These are phyloP conservation scores for Dichotomocladium elegans DNA, from an alignment of 371 early-diverging fungal genomes.

Conservation along the genomic window DNA sequence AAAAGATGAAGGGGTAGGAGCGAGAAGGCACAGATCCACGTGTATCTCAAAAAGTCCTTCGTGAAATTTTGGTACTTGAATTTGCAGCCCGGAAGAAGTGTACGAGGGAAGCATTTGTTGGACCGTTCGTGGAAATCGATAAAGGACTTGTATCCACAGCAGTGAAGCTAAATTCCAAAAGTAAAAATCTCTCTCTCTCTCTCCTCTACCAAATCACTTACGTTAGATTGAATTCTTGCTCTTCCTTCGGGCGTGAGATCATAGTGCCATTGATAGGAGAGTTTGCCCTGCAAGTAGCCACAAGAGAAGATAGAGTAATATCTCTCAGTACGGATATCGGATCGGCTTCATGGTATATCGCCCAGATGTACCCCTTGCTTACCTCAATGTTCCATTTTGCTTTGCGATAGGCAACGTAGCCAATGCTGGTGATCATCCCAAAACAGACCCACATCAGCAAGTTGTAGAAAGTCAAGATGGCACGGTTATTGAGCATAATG, in stretches of 20 bases:
- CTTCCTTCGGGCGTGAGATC: constrained; percentile 30
- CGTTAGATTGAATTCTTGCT: constrained; percentile 41
- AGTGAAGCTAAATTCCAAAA: constrained; percentile 50
- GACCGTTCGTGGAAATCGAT: constrained; percentile 54
- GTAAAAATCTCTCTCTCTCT: neutral
- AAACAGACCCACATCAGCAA: constrained; percentile 56
- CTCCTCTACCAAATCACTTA: constrained; percentile 9
- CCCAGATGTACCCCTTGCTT: neutral
- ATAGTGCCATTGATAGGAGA: constrained; percentile 52
- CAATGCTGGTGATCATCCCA: constrained; percentile 50
- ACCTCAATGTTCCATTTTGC: constrained; percentile 40
- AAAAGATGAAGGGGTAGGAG: constrained; percentile 46
- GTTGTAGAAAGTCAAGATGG: constrained; percentile 41
- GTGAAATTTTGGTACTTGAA: constrained; percentile 46
- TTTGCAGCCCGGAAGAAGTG: constrained; percentile 50
- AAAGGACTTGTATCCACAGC: constrained; percentile 55
- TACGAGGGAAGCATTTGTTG: constrained; percentile 57
- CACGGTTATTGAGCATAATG: constrained; percentile 51
- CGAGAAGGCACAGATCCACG: constrained; percentile 48
- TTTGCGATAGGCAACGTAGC: constrained; percentile 50
- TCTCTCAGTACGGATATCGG: neutral
- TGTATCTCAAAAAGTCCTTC: constrained; percentile 29
- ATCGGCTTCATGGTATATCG: too few relatives aligned
- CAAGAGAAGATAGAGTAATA: neutral
- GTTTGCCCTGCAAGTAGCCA: constrained; percentile 22